phyloP scores from a whole-genome alignment of 306 rosid species.

The Hippophae rhamnoides region DNA sequence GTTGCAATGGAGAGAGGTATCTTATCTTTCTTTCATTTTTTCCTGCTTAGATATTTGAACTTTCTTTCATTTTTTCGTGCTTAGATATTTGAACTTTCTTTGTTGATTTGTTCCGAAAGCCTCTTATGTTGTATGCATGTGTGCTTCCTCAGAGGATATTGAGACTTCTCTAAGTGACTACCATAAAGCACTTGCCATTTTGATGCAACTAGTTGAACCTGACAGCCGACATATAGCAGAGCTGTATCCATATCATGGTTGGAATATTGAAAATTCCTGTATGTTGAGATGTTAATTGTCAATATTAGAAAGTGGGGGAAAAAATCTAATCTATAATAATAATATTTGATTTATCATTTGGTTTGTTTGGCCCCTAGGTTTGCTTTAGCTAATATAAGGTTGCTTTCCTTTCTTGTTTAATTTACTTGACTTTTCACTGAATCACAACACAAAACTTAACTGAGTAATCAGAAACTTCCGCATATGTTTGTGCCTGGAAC shows the following conservation, averaged over 20 bases:
- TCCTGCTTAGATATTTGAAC: not conserved
- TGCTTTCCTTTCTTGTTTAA: not conserved
- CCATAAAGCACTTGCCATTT: slow-evolving; percentile 65
- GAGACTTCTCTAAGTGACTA: slow-evolving; percentile 86
- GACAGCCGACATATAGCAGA: slow-evolving; percentile 78
- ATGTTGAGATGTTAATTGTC: slow-evolving; percentile 4
- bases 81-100: not conserved
- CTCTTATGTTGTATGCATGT: slow-evolving; percentile 16
- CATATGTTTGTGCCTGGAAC: slow-evolving; percentile 82
- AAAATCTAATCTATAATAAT: no score
- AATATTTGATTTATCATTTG: not conserved
- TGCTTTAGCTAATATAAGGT: not conserved
- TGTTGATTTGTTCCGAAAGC: slow-evolving; percentile 3
- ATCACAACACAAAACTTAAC: slow-evolving; percentile 34
- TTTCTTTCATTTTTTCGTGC: not conserved
- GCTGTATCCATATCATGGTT: slow-evolving; percentile 64
- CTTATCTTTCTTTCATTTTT: slow-evolving; percentile 1
- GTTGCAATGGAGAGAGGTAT: slow-evolving; percentile 92
- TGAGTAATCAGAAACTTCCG: slow-evolving; percentile 62
- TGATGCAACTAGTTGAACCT: slow-evolving; percentile 77
- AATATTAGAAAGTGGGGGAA: not conserved
- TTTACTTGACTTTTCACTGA: not conserved
- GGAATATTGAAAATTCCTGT: not conserved
- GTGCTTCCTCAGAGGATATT: slow-evolving; percentile 69
- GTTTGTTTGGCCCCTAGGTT: not conserved